These are phyloP conservation scores for Persicaria maculosa DNA, from an alignment of 148 eudicot genomes.

Conservation along the genomic window DNA sequence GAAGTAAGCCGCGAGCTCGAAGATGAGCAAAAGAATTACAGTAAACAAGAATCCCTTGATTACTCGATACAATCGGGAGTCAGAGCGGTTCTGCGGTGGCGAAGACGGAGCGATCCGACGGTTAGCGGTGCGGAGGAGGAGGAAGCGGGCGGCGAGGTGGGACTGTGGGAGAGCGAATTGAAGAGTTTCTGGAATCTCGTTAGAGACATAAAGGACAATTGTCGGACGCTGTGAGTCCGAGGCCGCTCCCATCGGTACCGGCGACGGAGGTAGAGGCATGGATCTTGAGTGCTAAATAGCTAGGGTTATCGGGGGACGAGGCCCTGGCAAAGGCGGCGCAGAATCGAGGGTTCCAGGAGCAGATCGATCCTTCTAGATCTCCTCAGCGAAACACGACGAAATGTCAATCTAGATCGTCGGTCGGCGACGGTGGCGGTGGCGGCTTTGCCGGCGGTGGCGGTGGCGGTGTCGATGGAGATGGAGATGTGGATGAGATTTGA, in stretches of 20 bases:
- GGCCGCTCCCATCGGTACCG: constrained; percentile 14
- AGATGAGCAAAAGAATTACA: constrained; percentile 31
- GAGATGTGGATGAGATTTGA: constrained; percentile 13
- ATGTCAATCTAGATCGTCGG: background rate
- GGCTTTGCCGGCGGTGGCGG: background rate
- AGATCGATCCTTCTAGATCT: constrained; percentile 11
- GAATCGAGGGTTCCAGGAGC: background rate
- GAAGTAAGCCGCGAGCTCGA: constrained; percentile 50
- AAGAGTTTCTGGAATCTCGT: constrained; percentile 44
- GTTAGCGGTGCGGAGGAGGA: constrained; percentile 38
- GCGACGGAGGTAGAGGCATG: constrained; percentile 8
- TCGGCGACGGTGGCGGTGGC: background rate
- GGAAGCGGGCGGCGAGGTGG: constrained; percentile 23
- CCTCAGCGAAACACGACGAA: background rate
- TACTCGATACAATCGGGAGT: constrained; percentile 34
- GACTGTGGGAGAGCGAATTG: constrained; percentile 27
- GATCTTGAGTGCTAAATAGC: background rate
- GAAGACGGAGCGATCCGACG: constrained; percentile 38
- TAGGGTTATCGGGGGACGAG: background rate
- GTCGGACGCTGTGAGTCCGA: constrained; percentile 51
- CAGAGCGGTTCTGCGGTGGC: constrained; percentile 15
- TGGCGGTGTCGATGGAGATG: background rate
- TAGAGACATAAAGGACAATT: constrained; percentile 43
- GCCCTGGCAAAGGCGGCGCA: background rate
- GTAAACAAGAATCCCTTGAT: constrained; percentile 39